Conservation (phyloP, 768 basidiomycete species). For the Russula foetens region DNA sequence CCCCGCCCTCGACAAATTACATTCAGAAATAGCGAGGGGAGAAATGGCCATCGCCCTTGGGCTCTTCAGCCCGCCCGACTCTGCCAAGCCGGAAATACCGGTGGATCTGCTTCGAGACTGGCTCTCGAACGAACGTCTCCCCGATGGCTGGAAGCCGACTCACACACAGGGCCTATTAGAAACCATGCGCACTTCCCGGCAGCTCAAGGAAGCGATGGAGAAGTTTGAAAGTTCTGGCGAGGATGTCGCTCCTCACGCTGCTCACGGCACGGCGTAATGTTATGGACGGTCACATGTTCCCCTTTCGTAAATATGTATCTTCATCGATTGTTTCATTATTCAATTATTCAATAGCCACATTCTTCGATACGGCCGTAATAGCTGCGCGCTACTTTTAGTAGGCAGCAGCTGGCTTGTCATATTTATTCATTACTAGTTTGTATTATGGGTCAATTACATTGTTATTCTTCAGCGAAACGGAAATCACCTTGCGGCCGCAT, state of each 20-base stretch:
- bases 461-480: background rate
- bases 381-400: background rate
- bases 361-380: background rate
- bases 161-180: slow-evolving; percentile 8
- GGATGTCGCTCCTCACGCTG: background rate
- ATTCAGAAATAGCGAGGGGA: slow-evolving; percentile 47
- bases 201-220: background rate
- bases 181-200: background rate
- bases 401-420: background rate
- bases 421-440: background rate
- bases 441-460: background rate
- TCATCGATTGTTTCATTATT: background rate
- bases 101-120: slow-evolving; percentile 29
- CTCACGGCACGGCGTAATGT: no score
- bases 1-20: slow-evolving; percentile 32
- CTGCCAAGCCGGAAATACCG: background rate
- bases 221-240: background rate
- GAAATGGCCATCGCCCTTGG: slow-evolving; percentile 43
- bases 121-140: slow-evolving; percentile 52
- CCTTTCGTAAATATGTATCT: background rate
- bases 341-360: background rate
- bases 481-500: background rate
- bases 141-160: slow-evolving; percentile 40
- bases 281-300: background rate
- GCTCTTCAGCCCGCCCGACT: slow-evolving; percentile 20